These are phyloP conservation scores for Mycena rebaudengoi DNA, from an alignment of 768 basidiomycete species.

Conservation along the genomic window DNA sequence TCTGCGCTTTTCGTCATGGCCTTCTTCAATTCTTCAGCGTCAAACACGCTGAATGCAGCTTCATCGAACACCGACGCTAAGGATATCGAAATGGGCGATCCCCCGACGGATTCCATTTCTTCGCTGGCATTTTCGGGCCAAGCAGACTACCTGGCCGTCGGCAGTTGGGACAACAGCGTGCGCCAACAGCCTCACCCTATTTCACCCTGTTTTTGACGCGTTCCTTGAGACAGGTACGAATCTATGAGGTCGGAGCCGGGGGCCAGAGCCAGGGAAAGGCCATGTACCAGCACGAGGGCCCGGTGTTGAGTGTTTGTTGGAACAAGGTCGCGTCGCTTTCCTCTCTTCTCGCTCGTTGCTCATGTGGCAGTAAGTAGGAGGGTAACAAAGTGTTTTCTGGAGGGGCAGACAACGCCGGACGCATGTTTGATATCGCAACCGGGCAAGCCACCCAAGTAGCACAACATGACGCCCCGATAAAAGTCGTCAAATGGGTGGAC, in stretches of 20 bases:
- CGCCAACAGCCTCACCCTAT: too few relatives aligned
- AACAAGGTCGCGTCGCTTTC: constrained; percentile 68
- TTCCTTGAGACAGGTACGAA: constrained; percentile 71
- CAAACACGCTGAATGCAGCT: constrained; percentile 38
- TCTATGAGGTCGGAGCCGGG: constrained; percentile 87
- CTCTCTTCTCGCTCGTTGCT: constrained; percentile 12
- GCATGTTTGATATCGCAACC: constrained; percentile 90
- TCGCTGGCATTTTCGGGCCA: constrained; percentile 84
- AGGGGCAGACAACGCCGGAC: constrained; percentile 94
- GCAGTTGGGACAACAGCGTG: constrained; percentile 94
- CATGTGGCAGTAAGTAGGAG: constrained; percentile 68
- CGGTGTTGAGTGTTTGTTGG: constrained; percentile 91
- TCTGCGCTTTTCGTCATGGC: constrained; percentile 49
- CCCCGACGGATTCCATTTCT: constrained; percentile 89
- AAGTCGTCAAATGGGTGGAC: constrained; percentile 83
- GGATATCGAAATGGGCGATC: constrained; percentile 83
- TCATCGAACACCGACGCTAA: constrained; percentile 63
- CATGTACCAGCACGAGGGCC: constrained; percentile 90
- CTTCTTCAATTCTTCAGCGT: constrained; percentile 46
- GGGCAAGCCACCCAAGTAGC: constrained; percentile 86
- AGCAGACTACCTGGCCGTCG: constrained; percentile 91
- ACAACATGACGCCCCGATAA: constrained; percentile 90
- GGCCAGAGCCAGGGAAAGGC: constrained; percentile 91
- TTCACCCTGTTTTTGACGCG: constrained; percentile 16
- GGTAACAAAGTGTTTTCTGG: constrained; percentile 92